Evolutionary conservation across 108 stramenopile genomes (phyloP), one percentile per base, ranked within the genome.

Genomic region (Heterococcus sp.): DNA sequence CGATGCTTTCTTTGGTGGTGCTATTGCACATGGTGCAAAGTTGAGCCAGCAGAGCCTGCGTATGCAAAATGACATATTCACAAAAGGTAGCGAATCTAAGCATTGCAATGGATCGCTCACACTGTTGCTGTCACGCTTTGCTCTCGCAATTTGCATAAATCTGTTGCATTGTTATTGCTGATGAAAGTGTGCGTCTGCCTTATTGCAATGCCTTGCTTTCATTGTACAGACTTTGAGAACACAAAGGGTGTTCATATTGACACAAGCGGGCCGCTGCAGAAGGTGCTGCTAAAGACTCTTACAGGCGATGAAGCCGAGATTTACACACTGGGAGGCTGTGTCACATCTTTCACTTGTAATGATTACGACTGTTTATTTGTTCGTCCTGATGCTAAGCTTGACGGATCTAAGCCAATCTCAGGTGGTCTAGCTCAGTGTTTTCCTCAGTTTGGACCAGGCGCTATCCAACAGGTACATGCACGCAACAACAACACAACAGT

Each of bases 341-440:
- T 82, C 30, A 82, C 81, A 35, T 74, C 72, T 74, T 82, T 74
- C 73, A 82, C 73, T 71, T 71, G n/a, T 21, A 40, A 31, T 66
- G 81, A 66, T 26, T 73, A 78, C 66, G 95, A 96, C 78, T 93
- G 89, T 79, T 93, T 97, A 73, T 93, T 94, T n/a, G 93, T 95
- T 28, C 90, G 96, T 30, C 94, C 95, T 11, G 96, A 97, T 87
- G 96, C 96, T 68, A 95, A 94, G 84, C 93, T 94, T 91, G 95
- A 95, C 72, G 95, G 95, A 78, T 93, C 92, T 65, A 95, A 97
- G 87, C 96, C 96, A 8, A 96, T 97, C 74, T 90, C 89, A 73
- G 96, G 96, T 33, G 96, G 95, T 37, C 89, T 97, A 33, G 90
- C 90, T 39, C 93, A 93, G 87, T 96, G 96, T 92, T 96, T 93